These are phyloP conservation scores for Daldinia vernicosa DNA, from an alignment of 495 filamentous ascomycete species.

Conservation along the genomic window DNA sequence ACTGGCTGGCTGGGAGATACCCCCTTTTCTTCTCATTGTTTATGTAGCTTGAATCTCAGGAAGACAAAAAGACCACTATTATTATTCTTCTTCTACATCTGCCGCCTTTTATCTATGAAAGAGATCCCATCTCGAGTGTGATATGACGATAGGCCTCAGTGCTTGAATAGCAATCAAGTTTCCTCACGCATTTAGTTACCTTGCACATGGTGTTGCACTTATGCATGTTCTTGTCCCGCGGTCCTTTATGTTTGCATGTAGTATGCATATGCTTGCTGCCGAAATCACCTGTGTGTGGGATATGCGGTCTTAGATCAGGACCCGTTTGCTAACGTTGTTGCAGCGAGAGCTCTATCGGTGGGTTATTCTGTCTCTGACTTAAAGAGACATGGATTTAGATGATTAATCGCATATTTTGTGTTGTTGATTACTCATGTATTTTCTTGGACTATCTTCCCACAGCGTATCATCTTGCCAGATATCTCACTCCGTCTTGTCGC, in stretches of 20 bases:
- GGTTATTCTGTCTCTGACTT: neutral
- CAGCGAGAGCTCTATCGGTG: neutral
- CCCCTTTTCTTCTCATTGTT: conserved; percentile 39
- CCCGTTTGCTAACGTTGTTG: neutral
- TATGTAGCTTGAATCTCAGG: conserved; percentile 35
- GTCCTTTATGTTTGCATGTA: conserved; percentile 14
- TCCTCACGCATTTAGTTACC: neutral
- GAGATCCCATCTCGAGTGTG: conserved; percentile 3
- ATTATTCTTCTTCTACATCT: neutral
- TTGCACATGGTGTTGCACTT: neutral
- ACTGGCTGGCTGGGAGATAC: conserved; percentile 51
- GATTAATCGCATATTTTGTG: neutral
- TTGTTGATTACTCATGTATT: neutral
- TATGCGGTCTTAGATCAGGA: conserved; percentile 14
- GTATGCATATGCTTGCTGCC: conserved; percentile 24
- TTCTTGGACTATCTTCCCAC: neutral
- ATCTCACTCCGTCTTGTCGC: neutral
- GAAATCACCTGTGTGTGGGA: conserved; percentile 3
- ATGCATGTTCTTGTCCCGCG: neutral
- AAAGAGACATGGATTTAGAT: neutral
- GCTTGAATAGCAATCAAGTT: neutral
- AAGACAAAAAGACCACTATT: conserved; percentile 32
- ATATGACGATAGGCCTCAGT: neutral
- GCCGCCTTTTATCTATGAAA: neutral
- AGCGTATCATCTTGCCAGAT: neutral